Percentiles rank a stretch among this genome's conserved stretches.
phyloP scores from a whole-genome alignment of 2,329 filamentous ascomycete genomes.

The Sporothrix euskadiensis region DNA sequence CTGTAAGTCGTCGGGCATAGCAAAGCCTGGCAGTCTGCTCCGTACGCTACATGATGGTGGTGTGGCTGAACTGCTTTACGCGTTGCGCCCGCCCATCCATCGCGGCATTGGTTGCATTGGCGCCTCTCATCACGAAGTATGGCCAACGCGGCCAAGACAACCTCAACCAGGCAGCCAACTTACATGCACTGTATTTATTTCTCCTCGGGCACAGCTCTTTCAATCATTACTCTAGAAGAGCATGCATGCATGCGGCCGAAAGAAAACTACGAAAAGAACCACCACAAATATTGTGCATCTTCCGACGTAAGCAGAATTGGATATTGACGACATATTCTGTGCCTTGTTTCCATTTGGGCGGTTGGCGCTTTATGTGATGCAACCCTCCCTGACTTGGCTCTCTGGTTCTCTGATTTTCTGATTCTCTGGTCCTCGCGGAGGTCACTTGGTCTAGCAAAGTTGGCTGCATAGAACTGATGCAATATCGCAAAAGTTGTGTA shows the following conservation, averaged over 20 bases:
- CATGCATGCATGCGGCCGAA: not conserved
- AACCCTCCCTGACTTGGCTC: not conserved
- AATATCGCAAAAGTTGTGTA: not conserved
- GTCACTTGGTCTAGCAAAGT: not conserved
- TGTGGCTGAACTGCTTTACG: constrained; percentile 8
- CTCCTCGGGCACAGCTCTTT: not conserved
- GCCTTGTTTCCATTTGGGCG: not conserved
- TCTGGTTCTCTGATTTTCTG: not conserved
- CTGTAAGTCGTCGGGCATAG: not conserved
- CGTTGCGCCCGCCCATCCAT: not conserved
- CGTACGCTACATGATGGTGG: not conserved
- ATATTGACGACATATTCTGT: not conserved
- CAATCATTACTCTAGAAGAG: not conserved
- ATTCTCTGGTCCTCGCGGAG: not conserved
- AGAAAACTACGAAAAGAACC: not conserved
- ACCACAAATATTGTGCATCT: not conserved
- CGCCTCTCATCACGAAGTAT: constrained; percentile 8
- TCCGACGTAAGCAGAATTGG: not conserved
- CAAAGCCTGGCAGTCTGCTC: not conserved
- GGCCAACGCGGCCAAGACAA: not conserved
- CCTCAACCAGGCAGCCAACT: not conserved
- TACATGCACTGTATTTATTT: not conserved
- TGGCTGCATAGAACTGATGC: not conserved
- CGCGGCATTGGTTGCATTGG: constrained; percentile 4
- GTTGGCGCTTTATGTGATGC: constrained; percentile 1